Percentiles rank a stretch among this genome's conserved stretches.
These are phyloP conservation scores for Adansonia gregorii DNA, from an alignment of 441 rosid genomes.

Conservation along the genomic window DNA sequence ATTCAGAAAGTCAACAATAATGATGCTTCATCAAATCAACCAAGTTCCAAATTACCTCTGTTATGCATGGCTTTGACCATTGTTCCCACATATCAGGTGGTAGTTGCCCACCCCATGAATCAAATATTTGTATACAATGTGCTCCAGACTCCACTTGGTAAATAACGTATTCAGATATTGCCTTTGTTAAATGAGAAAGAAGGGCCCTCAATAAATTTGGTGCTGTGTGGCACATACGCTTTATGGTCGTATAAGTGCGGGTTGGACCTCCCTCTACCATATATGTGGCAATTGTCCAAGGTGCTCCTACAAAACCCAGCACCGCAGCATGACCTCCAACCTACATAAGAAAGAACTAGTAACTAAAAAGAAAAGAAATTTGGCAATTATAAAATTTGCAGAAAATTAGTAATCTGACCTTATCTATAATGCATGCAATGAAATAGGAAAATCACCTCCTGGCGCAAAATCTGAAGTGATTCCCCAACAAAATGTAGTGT, in stretches of 20 bases:
- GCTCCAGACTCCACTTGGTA: constrained; percentile 93
- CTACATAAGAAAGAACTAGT: constrained; percentile 36
- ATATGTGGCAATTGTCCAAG: constrained; percentile 95
- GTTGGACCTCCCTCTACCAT: constrained; percentile 92
- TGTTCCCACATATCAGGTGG: constrained; percentile 89
- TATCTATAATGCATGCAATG: constrained; percentile 18
- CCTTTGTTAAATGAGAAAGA: constrained; percentile 77
- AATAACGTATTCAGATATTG: constrained; percentile 75
- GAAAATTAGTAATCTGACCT: constrained; percentile 7
- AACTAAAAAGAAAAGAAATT: not conserved
- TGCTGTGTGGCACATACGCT: constrained; percentile 86
- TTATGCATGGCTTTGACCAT: constrained; percentile 92
- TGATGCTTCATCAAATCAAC: constrained; percentile 1
- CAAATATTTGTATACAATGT: constrained; percentile 93
- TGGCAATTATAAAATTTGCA: not conserved
- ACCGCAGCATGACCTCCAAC: constrained; percentile 83
- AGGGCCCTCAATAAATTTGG: constrained; percentile 74
- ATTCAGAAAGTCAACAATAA: not conserved
- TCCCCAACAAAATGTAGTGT: constrained; percentile 79
- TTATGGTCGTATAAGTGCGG: constrained; percentile 77
- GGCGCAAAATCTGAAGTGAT: constrained; percentile 70
- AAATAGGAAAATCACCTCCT: constrained; percentile 59
- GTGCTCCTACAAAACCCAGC: constrained; percentile 92
- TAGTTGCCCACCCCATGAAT: constrained; percentile 97
- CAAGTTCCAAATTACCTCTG: constrained; percentile 54